Base-by-base conservation (phyloP, 176 grass and related monocot species). In the Avena sativa region DNA sequence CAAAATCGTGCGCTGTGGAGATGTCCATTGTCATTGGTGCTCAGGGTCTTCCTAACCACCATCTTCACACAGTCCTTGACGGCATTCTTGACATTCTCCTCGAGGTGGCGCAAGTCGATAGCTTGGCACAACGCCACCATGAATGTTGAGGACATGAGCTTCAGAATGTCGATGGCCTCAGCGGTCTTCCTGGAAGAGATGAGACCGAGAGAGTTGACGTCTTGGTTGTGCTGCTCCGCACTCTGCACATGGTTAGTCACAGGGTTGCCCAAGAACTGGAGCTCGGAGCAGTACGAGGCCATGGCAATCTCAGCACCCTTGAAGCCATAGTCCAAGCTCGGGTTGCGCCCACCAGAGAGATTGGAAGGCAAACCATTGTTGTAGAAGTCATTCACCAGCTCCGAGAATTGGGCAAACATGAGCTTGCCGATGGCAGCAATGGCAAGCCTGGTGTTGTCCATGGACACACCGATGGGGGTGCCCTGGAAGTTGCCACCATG, bases 231-330 rank as follows among this genome's bases (percentile, higher is more conserved):
- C 69, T 95, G 92, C 88, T 98, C 95, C 3, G 95, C 95, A 51
- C 95, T 98, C 88, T 98, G 95, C 15, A 98, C 95, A 52, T 98
- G 93, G 89, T 90, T 95, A 43, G 93, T 98, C 17, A 98, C 95
- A 0, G 95, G 95, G 86, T 98, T 98, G 38, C 51, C 95, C 19
- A 97, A 72, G 87, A 95, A 97, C 36, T 97, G 95, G 71, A 97
- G 89, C 85, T 97, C 95, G 0, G 95, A 97, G 91, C 95, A 97
- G 83, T 97, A 97, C 0, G 95, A 87, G 0, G 95, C 93, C 95
- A 97, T 97, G 66, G 95, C 93, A 49, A 97, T 95, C 85, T 97
- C 95, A 17, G 93, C 91, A 36, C 95, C 95, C 89, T 97, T 97
- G 83, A 97, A 93, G 1, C 95, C 95, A 71, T 97, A 97, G 87